phyloP scores from a whole-genome alignment of 331 rosid species.

The Saraca asoca region DNA sequence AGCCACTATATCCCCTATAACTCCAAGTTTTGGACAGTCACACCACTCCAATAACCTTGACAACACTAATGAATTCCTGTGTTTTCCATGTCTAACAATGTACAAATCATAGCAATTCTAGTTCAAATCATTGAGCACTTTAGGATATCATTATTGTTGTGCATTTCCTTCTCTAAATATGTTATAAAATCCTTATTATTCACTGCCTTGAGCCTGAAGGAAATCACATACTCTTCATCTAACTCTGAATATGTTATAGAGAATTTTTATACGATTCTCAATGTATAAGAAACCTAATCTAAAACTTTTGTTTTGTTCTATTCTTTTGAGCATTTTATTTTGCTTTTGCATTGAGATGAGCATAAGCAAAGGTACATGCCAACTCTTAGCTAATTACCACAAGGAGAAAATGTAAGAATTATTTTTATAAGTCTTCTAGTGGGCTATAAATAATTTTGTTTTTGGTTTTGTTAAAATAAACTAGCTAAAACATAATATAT shows the following conservation, averaged over 20 bases:
- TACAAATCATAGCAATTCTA: slow-evolving; percentile 32
- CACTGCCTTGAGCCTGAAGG: slow-evolving; percentile 37
- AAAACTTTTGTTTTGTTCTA: no score
- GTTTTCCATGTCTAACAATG: slow-evolving; percentile 37
- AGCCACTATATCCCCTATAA: slow-evolving; percentile 41
- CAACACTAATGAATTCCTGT: slow-evolving; percentile 25
- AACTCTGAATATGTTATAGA: no score
- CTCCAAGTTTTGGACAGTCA: slow-evolving; percentile 42
- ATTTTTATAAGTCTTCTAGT: no score
- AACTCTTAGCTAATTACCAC: slow-evolving; percentile 5
- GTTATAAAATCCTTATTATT: slow-evolving; percentile 30
- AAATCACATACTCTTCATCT: slow-evolving; percentile 27
- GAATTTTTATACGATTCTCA: slow-evolving; percentile 18
- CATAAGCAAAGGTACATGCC: slow-evolving; percentile 14
- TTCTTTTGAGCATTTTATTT: background rate
- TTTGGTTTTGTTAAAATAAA: no score
- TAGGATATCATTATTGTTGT: slow-evolving; percentile 17
- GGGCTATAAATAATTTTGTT: no score
- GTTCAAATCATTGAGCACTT: slow-evolving; percentile 26
- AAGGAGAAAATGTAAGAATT: background rate
- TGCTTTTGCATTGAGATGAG: slow-evolving; percentile 4
- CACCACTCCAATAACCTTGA: slow-evolving; percentile 28
- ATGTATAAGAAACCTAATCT: background rate
- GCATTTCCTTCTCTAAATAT: slow-evolving; percentile 30
- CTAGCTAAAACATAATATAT: no score